Evolutionary conservation across 331 rosid genomes (phyloP).

Genomic region (Acacia concinna): DNA sequence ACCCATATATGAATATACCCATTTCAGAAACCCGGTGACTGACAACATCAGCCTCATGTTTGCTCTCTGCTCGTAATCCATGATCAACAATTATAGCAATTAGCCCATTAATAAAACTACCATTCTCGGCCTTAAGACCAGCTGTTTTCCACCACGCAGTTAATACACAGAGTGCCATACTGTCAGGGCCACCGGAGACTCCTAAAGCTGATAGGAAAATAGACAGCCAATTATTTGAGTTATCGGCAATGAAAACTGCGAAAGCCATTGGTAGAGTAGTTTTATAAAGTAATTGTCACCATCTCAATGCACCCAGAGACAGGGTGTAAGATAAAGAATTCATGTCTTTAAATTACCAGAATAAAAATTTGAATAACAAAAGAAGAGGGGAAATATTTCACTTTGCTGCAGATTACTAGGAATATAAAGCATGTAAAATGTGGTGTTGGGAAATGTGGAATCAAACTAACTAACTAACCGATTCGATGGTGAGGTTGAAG

Average conservation of each 20-base stretch:
- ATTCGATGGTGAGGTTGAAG: constrained; percentile 80
- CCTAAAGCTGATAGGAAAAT: constrained; percentile 64
- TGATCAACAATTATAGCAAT: constrained; percentile 85
- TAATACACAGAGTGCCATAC: constrained; percentile 81
- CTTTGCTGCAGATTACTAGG: background rate
- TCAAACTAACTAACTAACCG: constrained; percentile 45
- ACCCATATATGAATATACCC: constrained; percentile 48
- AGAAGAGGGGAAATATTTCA: background rate
- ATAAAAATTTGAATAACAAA: no score
- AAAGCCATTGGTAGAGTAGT: background rate
- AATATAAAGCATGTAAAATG: background rate
- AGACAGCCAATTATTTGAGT: background rate
- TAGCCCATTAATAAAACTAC: constrained; percentile 64
- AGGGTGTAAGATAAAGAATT: background rate
- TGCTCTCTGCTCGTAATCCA: constrained; percentile 87
- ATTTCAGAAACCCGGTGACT: constrained; percentile 57
- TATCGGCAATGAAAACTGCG: background rate
- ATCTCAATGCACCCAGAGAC: constrained; percentile 1
- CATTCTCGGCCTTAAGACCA: constrained; percentile 45
- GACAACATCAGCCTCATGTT: constrained; percentile 73
- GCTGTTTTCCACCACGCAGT: constrained; percentile 73
- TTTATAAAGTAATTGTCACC: background rate
- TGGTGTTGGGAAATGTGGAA: background rate
- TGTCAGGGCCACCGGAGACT: constrained; percentile 97
- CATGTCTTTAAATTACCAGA: background rate